Percentiles rank a stretch among this genome's conserved stretches.
Evolutionary conservation across 768 basidiomycete genomes (phyloP).

Genomic region (Mycena vitilis): DNA sequence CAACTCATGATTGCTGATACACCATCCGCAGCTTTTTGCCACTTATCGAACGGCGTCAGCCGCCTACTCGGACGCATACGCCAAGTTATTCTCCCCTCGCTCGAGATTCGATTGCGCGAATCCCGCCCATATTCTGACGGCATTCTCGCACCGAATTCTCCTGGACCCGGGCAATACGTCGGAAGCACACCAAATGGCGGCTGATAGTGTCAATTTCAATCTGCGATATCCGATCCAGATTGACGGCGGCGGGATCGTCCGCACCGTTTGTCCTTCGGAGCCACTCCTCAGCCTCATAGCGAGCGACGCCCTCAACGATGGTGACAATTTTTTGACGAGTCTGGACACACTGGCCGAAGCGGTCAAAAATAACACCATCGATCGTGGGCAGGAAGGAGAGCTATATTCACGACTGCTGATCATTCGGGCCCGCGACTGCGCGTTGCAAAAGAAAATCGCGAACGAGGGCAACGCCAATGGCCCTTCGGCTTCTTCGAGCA

Average conservation of each 20-base stretch:
- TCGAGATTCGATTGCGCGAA: background rate
- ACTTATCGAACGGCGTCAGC: background rate
- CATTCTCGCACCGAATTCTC: conserved; percentile 3
- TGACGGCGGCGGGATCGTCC: conserved; percentile 9
- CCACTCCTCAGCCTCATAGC: background rate
- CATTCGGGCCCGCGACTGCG: conserved; percentile 9
- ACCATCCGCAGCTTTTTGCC: conserved; percentile 2
- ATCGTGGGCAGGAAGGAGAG: conserved; percentile 14
- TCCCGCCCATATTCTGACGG: background rate
- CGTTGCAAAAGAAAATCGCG: background rate
- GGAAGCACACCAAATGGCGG: conserved; percentile 2
- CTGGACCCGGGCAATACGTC: background rate
- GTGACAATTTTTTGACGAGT: background rate
- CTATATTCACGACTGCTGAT: conserved; percentile 8
- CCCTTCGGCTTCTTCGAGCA: too few relatives aligned
- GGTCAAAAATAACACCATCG: conserved; percentile 2
- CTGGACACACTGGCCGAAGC: background rate
- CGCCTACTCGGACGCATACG: background rate
- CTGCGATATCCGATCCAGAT: background rate
- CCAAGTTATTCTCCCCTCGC: background rate
- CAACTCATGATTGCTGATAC: background rate
- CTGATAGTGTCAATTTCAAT: background rate
- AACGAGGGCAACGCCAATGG: too few relatives aligned
- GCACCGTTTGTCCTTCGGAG: conserved; percentile 9
- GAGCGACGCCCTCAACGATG: background rate